phyloP scores from a whole-genome alignment of 371 early-diverging fungal genomes.

The Actinomortierella wolfii region DNA sequence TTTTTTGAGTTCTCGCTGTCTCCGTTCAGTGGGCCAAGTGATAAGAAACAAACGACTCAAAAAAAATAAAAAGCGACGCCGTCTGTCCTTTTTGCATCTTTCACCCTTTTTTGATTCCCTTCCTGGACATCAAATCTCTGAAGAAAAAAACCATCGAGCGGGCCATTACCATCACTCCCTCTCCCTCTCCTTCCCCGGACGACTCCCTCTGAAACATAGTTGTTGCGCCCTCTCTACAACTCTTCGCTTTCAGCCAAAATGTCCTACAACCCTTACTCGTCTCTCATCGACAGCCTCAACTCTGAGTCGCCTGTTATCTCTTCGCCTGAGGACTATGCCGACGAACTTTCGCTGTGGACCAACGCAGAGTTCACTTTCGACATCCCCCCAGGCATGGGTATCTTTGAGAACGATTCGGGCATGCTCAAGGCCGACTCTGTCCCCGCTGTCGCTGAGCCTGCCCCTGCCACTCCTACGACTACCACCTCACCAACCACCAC shows the following conservation, averaged over 20 bases:
- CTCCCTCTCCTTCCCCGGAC: not conserved
- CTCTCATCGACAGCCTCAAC: slow-evolving; percentile 36
- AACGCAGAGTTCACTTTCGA: slow-evolving; percentile 72
- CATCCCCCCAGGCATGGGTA: slow-evolving; percentile 60
- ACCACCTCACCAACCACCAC: slow-evolving; percentile 6
- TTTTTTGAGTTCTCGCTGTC: too few relatives aligned
- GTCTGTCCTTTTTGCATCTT: slow-evolving; percentile 6
- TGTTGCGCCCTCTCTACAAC: not conserved
- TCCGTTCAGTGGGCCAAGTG: too few relatives aligned
- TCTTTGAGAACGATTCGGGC: slow-evolving; percentile 53
- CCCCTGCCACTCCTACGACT: not conserved
- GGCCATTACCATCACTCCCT: not conserved
- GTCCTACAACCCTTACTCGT: slow-evolving; percentile 24
- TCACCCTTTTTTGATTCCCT: slow-evolving; percentile 3
- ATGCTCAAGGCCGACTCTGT: slow-evolving; percentile 3
- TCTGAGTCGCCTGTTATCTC: slow-evolving; percentile 21
- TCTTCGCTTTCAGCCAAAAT: slow-evolving; percentile 9
- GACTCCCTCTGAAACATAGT: not conserved
- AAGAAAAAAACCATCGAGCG: too few relatives aligned
- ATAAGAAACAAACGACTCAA: too few relatives aligned
- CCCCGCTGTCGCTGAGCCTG: too few relatives aligned
- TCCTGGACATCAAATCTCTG: not conserved
- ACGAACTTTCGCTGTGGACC: slow-evolving; percentile 51
- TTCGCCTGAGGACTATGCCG: slow-evolving; percentile 34
- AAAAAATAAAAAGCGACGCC: too few relatives aligned